Conservation (phyloP, 2,329 filamentous ascomycete genomes). For the Sclerotinia subarctica region DNA sequence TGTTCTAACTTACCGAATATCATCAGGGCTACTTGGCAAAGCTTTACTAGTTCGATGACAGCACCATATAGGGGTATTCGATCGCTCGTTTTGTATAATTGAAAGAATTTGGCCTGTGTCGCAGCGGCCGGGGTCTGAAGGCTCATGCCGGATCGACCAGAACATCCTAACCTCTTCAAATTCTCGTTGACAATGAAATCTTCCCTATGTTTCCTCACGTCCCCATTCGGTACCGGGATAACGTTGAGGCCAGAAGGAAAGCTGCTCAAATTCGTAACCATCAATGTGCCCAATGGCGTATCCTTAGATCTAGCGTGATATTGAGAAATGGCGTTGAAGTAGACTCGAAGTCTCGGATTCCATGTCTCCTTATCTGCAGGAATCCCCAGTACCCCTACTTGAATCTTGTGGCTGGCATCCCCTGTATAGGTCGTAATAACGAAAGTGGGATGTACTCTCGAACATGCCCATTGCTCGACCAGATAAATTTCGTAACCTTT, state of each 20-base stretch:
- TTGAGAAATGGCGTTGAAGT: conserved; percentile 81
- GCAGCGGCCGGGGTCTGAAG: conserved; percentile 74
- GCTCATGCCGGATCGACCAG: conserved; percentile 81
- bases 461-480: conserved; percentile 97
- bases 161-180: conserved; percentile 87
- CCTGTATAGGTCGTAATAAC: conserved; percentile 92
- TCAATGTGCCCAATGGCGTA: conserved; percentile 76
- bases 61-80: conserved; percentile 73
- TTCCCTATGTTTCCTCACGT: conserved; percentile 74
- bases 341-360: conserved; percentile 75
- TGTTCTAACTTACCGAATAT: conserved; percentile 84
- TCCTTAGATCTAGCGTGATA: conserved; percentile 82
- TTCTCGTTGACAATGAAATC: conserved; percentile 93
- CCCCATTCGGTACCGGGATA: conserved; percentile 84
- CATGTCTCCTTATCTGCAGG: conserved; percentile 76
- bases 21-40: conserved; percentile 85
- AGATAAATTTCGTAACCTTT: conserved; percentile 89
- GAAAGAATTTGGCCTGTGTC: conserved; percentile 86
- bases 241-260: conserved; percentile 91
- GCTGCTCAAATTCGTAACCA: conserved; percentile 89
- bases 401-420: conserved; percentile 72
- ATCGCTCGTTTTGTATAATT: conserved; percentile 84
- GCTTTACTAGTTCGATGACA: conserved; percentile 83
- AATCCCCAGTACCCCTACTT: conserved; percentile 76
- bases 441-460: conserved; percentile 82